Conservation (phyloP, 768 basidiomycete species). For the Phylloporus scabripes region DNA sequence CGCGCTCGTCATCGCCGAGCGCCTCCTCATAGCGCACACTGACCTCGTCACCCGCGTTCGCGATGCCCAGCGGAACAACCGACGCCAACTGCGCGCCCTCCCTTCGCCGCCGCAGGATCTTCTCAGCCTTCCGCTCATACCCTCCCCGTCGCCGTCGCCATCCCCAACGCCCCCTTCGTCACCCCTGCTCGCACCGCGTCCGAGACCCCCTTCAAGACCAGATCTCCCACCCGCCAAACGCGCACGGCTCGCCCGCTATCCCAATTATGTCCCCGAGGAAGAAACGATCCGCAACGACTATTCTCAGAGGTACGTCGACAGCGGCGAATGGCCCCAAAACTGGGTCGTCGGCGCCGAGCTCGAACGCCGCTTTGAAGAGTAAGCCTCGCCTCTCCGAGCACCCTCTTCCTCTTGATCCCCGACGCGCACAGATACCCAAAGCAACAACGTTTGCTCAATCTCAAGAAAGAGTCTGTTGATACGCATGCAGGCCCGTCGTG, state of each 20-base stretch:
- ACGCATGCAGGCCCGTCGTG: slow-evolving; percentile 65
- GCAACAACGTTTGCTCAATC: slow-evolving; percentile 72
- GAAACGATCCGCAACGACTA: slow-evolving; percentile 97
- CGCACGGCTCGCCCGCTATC: slow-evolving; percentile 62
- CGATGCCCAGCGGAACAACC: slow-evolving; percentile 48
- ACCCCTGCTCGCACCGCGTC: slow-evolving; percentile 32
- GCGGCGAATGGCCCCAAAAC: slow-evolving; percentile 92
- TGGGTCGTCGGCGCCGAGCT: slow-evolving; percentile 88
- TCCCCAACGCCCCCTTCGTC: slow-evolving; percentile 47
- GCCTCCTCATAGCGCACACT: slow-evolving; percentile 55
- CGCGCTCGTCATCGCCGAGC: slow-evolving; percentile 57
- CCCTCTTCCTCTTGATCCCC: background rate
- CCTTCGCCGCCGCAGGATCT: slow-evolving; percentile 53
- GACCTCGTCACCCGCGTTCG: slow-evolving; percentile 55
- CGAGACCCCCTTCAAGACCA: slow-evolving; percentile 36
- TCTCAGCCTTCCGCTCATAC: slow-evolving; percentile 51
- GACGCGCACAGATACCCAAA: slow-evolving; percentile 75
- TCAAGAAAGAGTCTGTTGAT: slow-evolving; percentile 78
- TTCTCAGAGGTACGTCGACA: slow-evolving; percentile 82
- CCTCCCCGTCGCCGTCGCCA: slow-evolving; percentile 50
- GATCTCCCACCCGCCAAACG: slow-evolving; percentile 68
- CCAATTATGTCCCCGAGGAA: slow-evolving; percentile 86
- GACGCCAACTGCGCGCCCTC: slow-evolving; percentile 51
- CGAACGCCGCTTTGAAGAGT: slow-evolving; percentile 92
- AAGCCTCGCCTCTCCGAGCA: slow-evolving; percentile 25